Percentiles rank a stretch among this genome's conserved stretches.
phyloP scores from a whole-genome alignment of 2,329 filamentous ascomycete genomes.

The Claviceps humidiphila region DNA sequence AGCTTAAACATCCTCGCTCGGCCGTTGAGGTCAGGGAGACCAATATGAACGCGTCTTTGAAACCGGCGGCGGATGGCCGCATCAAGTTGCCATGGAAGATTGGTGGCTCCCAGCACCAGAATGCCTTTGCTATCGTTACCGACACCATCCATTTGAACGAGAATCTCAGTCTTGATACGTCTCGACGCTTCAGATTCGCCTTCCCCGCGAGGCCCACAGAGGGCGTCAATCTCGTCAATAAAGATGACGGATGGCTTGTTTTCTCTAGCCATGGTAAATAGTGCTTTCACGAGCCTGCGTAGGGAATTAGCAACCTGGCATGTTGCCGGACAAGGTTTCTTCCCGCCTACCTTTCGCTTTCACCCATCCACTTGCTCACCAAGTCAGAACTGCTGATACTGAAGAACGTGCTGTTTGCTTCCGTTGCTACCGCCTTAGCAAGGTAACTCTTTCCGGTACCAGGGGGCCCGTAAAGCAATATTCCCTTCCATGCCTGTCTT shows the following conservation, averaged over 20 bases:
- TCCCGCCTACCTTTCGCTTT: constrained; percentile 69
- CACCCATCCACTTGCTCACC: constrained; percentile 99
- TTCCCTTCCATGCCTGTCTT: constrained; percentile 96
- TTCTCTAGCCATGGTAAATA: constrained; percentile 96
- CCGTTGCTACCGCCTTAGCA: constrained; percentile 92
- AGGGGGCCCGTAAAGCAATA: constrained; percentile 86
- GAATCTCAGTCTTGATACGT: constrained; percentile 94
- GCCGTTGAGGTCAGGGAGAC: constrained; percentile 73
- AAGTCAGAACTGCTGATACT: constrained; percentile 94
- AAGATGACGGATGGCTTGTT: constrained; percentile 98
- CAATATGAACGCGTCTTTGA: constrained; percentile 91
- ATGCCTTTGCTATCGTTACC: constrained; percentile 92
- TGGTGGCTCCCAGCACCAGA: constrained; percentile 87
- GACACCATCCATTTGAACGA: constrained; percentile 98
- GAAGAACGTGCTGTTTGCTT: constrained; percentile 98
- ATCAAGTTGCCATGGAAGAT: constrained; percentile 97
- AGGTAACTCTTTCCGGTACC: constrained; percentile 97
- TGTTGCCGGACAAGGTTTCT: not conserved
- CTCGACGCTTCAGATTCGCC: constrained; percentile 95
- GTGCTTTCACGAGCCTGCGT: constrained; percentile 74
- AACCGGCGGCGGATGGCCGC: constrained; percentile 91
- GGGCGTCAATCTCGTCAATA: constrained; percentile 93
- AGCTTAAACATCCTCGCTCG: constrained; percentile 93
- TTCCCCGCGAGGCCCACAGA: constrained; percentile 84
- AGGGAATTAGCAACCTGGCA: constrained; percentile 10